Evolutionary conservation across 257 asterid species (phyloP), one percentile per base, ranked within the genome.

Genomic region (Cynanchum wilfordii): DNA sequence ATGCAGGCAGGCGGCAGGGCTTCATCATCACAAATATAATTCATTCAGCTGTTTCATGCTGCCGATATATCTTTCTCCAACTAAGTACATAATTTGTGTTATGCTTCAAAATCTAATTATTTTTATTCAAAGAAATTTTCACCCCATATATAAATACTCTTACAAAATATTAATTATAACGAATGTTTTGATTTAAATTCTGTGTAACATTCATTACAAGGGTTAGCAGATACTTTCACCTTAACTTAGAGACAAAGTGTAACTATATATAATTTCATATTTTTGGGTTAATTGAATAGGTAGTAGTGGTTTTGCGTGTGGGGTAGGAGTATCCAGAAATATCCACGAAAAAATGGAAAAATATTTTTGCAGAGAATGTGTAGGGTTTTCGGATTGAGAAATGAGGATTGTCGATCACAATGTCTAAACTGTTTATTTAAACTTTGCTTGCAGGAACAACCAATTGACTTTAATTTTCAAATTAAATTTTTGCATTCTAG

Each of bases 61-160:
- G 51, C 24, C 27, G 75, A 58, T 3, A 20, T 58, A 19, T 58
- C 52, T 50, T 58, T n/a, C 22, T 72, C 75, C 25, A 70, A 24
- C 57, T 15, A n/a, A 50, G 3, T 2, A 47, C 0, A 7, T 51
- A 15, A 16, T 51, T 22, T 36, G n/a, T n/a, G n/a, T n/a, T n/a
- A n/a, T n/a, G n/a, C n/a, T n/a, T n/a, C n/a, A n/a, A n/a, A n/a
- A n/a, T n/a, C n/a, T n/a, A n/a, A n/a, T n/a, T n/a, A n/a, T n/a
- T n/a, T n/a, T n/a, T n/a, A n/a, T n/a, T n/a, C n/a, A n/a, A n/a
- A n/a, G n/a, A n/a, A n/a, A n/a, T n/a, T n/a, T n/a, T n/a, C n/a
- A n/a, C n/a, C n/a, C n/a, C n/a, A n/a, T n/a, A n/a, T n/a, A n/a
- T n/a, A n/a, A n/a, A n/a, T n/a, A n/a, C n/a, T n/a, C n/a, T n/a